Evolutionary conservation across 2,329 filamentous ascomycete species (phyloP).

Genomic region (Cordyceps militaris): DNA sequence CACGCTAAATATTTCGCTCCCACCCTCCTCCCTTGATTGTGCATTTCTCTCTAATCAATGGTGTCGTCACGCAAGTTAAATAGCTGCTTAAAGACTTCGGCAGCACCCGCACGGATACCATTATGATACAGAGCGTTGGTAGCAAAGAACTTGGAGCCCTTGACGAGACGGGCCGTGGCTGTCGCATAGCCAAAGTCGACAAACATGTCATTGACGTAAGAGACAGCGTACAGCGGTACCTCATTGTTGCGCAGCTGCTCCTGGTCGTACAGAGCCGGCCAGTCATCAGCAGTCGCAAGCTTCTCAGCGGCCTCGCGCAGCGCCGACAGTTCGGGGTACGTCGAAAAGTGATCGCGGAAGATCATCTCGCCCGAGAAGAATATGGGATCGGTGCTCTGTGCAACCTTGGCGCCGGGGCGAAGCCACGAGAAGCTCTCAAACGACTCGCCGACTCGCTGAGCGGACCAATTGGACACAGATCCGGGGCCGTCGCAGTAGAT

Average conservation of each 20-base stretch:
- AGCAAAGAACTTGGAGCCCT: slow-evolving; percentile 70
- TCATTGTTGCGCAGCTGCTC: slow-evolving; percentile 66
- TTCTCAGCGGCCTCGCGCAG: slow-evolving; percentile 62
- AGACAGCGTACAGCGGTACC: slow-evolving; percentile 80
- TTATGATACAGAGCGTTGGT: slow-evolving; percentile 88
- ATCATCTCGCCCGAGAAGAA: slow-evolving; percentile 93
- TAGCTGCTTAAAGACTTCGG: slow-evolving; percentile 69
- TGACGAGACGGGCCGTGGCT: slow-evolving; percentile 68
- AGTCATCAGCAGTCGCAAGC: slow-evolving; percentile 60
- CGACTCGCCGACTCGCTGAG: slow-evolving; percentile 52
- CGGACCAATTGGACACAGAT: slow-evolving; percentile 66
- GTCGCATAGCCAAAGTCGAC: slow-evolving; percentile 70
- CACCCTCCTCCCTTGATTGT: background rate
- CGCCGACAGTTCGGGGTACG: slow-evolving; percentile 66
- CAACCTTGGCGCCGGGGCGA: slow-evolving; percentile 21
- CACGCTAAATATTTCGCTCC: too few relatives aligned
- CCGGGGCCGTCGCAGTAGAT: slow-evolving; percentile 70
- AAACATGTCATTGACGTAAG: slow-evolving; percentile 86
- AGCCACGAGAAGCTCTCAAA: slow-evolving; percentile 47
- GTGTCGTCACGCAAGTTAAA: slow-evolving; percentile 68
- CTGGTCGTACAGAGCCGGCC: slow-evolving; percentile 71
- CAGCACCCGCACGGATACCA: slow-evolving; percentile 63
- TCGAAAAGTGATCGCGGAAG: slow-evolving; percentile 76
- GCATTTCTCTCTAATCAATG: slow-evolving; percentile 38
- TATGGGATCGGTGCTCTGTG: slow-evolving; percentile 41